These are phyloP conservation scores for Barnettozyma hawaiiensis DNA, from an alignment of 1,139 yeast genomes.

Conservation along the genomic window DNA sequence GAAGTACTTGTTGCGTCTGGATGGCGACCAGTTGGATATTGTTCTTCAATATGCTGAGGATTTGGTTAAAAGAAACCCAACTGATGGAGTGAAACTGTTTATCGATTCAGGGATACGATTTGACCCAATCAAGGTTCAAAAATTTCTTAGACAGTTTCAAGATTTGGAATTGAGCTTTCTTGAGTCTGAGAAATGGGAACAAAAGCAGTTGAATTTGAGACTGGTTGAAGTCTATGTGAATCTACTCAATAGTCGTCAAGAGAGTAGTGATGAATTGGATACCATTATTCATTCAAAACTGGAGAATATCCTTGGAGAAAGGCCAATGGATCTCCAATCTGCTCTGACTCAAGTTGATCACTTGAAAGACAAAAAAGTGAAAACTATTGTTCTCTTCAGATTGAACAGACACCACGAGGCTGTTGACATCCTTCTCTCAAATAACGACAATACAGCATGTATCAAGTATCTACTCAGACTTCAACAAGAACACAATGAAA, in stretches of 20 bases:
- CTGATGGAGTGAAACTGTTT: slow-evolving; percentile 29
- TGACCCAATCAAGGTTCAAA: slow-evolving; percentile 48
- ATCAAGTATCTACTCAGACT: slow-evolving; percentile 55
- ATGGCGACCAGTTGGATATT: slow-evolving; percentile 44
- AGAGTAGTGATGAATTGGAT: not conserved
- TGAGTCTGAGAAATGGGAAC: slow-evolving; percentile 42
- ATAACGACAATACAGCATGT: slow-evolving; percentile 52
- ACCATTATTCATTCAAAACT: slow-evolving; percentile 34
- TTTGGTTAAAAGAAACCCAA: slow-evolving; percentile 42
- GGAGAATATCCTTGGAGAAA: slow-evolving; percentile 33
- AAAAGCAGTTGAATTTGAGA: slow-evolving; percentile 43
- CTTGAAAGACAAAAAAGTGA: slow-evolving; percentile 30
- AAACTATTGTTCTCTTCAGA: slow-evolving; percentile 54
- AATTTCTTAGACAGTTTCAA: slow-evolving; percentile 33
- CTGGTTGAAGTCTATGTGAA: slow-evolving; percentile 52
- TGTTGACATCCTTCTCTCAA: slow-evolving; percentile 54
- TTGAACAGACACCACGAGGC: slow-evolving; percentile 62
- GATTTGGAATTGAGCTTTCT: slow-evolving; percentile 40
- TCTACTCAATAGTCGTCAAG: not conserved
- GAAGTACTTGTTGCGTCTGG: slow-evolving; percentile 59
- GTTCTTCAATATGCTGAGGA: slow-evolving; percentile 56
- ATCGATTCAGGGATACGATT: slow-evolving; percentile 29
- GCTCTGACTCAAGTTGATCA: slow-evolving; percentile 1
- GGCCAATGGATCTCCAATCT: slow-evolving; percentile 18
- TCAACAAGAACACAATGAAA: slow-evolving; percentile 23